Evolutionary conservation across 345 rosid species (phyloP).

Genomic region (Camelina hispida): DNA sequence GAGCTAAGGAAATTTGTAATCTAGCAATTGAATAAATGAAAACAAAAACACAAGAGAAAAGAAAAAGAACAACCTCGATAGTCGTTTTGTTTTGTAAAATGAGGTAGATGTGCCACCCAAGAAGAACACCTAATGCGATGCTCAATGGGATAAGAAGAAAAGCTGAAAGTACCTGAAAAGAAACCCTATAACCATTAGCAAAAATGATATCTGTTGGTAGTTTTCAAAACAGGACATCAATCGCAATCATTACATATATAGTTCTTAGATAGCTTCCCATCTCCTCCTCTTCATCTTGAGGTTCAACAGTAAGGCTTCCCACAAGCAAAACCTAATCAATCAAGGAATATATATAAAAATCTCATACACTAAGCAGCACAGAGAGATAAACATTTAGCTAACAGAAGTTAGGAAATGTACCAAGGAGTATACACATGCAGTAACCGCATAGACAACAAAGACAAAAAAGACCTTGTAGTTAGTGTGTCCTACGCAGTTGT

Average conservation of each 20-base stretch:
- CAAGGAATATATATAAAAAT: constrained; percentile 7
- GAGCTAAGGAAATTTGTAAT: background rate
- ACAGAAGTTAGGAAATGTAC: constrained; percentile 50
- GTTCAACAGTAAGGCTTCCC: constrained; percentile 77
- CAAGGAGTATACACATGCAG: constrained; percentile 79
- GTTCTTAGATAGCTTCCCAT: constrained; percentile 62
- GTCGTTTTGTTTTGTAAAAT: constrained; percentile 86
- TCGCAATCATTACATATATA: constrained; percentile 57
- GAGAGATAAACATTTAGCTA: background rate
- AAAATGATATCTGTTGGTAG: background rate
- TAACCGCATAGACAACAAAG: constrained; percentile 75
- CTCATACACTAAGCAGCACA: constrained; percentile 3
- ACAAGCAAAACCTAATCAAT: constrained; percentile 74
- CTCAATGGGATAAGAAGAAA: constrained; percentile 71
- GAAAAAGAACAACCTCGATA: constrained; percentile 65
- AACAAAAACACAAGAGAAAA: constrained; percentile 8
- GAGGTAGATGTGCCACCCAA: constrained; percentile 91
- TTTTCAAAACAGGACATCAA: constrained; percentile 16
- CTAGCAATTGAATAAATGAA: constrained; percentile 12
- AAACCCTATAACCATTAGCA: constrained; percentile 26
- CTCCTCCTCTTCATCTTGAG: constrained; percentile 65
- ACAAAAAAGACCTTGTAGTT: constrained; percentile 90
- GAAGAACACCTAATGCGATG: constrained; percentile 67
- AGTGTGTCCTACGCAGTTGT: constrained; percentile 90
- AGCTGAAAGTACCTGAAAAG: constrained; percentile 71